Base-by-base conservation (phyloP, 768 basidiomycete species). In the Cantharellus cinnabarinus region DNA sequence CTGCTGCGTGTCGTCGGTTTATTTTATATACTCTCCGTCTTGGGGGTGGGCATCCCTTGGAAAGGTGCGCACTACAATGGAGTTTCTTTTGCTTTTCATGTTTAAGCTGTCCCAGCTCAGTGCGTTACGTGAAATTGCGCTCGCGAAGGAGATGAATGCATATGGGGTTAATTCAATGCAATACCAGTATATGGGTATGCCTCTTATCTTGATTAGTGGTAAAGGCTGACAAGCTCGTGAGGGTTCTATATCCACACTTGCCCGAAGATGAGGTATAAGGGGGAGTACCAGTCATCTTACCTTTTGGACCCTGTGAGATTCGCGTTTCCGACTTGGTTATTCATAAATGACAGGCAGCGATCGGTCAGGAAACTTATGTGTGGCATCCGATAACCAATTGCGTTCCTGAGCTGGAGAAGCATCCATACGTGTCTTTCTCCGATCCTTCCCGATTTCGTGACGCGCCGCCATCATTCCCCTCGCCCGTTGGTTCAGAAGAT, bases 261-360 rank as follows among this genome's bases (percentile, higher is more conserved):
- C 66, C 78, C 73, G 56, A 99, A 99, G 70, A 98, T 98, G 95
- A 76, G 76, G 59, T 98, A 99, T 71, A 99, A 99, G 66, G 91
- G 82, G 38, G 90, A 95, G 59, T 99, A 93, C 64, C 68, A 74
- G 0, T 94, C 94, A 0, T 95, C 93, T 2, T 89, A 79, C 63
- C 75, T 98, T 20, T 77, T 79, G 7, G 93, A 98, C 69, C 90
- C 93, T 4, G 87, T 90, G 63, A 10, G 52, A 64, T 75, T 65
- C 4, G 42, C 14, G 29, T 5, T 5, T n/a, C n/a, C 3, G 20
- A 38, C 37, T 34, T 14, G 20, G 5, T 51, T 41, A 56, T 39
- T 56, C 42, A 5, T 10, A n/a, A 54, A 38, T 40, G 37, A 48
- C 53, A 20, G 44, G 58, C 29, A 29, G 20, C 20, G 20, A 29